phyloP scores from a whole-genome alignment of 192 early-diverging fungal species.

The Coemansia sp. region DNA sequence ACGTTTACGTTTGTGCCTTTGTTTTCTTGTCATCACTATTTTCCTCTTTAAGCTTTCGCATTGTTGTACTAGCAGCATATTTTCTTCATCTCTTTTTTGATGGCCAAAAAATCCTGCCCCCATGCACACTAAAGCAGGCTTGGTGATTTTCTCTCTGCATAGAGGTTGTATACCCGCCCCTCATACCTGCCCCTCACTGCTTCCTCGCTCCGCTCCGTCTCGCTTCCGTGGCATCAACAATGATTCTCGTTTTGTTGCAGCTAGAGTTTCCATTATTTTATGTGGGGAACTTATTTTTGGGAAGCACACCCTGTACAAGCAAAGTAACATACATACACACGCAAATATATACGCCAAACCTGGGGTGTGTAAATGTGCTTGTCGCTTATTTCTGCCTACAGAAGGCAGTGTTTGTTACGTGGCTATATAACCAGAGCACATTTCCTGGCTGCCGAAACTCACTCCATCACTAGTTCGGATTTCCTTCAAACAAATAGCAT shows the following conservation, averaged over 20 bases:
- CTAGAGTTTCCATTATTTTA: not conserved
- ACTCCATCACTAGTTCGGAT: not conserved
- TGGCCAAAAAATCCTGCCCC: not conserved
- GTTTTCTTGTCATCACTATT: too few species aligned
- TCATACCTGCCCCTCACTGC: not conserved
- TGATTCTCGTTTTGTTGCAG: not conserved
- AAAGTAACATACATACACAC: not conserved
- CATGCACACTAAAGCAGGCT: constrained; percentile 5
- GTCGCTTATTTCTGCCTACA: not conserved
- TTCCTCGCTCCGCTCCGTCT: constrained; percentile 4
- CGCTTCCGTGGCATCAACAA: constrained; percentile 2
- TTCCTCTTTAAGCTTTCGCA: too few species aligned
- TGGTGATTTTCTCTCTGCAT: constrained; percentile 2
- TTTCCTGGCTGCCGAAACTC: not conserved
- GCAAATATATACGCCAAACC: not conserved
- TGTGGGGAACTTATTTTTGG: constrained; percentile 4
- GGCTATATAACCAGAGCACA: not conserved
- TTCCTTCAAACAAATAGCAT: not conserved
- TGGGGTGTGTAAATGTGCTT: not conserved
- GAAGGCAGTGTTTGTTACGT: not conserved
- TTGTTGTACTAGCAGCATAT: not conserved
- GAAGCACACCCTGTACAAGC: not conserved
- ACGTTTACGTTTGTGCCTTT: too few species aligned
- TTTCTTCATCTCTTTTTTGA: not conserved
- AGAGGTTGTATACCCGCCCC: not conserved